Percentiles rank a stretch among this genome's conserved stretches.
These are phyloP conservation scores for Achlya hypogyna DNA, from an alignment of 352 stramenopile species.

Conservation along the genomic window DNA sequence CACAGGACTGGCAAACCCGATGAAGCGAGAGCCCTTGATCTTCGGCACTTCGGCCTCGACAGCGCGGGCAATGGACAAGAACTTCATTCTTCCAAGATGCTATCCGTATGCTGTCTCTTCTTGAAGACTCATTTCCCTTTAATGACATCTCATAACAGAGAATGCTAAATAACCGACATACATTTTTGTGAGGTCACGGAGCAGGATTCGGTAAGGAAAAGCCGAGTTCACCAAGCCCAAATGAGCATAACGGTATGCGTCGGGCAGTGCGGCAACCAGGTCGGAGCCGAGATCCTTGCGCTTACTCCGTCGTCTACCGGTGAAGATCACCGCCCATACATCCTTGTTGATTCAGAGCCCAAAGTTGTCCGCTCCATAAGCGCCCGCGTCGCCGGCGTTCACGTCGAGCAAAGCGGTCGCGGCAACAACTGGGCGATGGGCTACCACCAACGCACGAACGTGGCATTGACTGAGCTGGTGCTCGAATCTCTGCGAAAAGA, in stretches of 20 bases:
- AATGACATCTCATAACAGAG: no score
- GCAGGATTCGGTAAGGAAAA: no score
- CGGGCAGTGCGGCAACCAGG: slow-evolving; percentile 69
- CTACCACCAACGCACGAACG: slow-evolving; percentile 39
- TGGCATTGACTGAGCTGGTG: slow-evolving; percentile 46
- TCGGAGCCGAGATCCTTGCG: slow-evolving; percentile 63
- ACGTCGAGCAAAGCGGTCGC: slow-evolving; percentile 58
- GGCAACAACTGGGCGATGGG: slow-evolving; percentile 88
- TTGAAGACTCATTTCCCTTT: no score
- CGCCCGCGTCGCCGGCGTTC: slow-evolving; percentile 27
- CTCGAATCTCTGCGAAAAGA: slow-evolving; percentile 72
- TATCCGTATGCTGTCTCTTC: neutral
- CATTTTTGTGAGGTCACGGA: no score
- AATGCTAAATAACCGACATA: no score
- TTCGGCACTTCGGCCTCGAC: slow-evolving; percentile 63
- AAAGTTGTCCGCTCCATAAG: slow-evolving; percentile 50
- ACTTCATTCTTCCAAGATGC: neutral
- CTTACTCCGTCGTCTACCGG: slow-evolving; percentile 20
- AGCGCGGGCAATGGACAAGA: slow-evolving; percentile 33
- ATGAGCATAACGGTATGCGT: slow-evolving; percentile 65
- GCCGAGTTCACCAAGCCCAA: no score
- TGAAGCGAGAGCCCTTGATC: slow-evolving; percentile 77
- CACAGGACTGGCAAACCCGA: slow-evolving; percentile 51
- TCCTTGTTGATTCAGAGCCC: slow-evolving; percentile 72
- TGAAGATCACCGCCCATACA: slow-evolving; percentile 24